Base-by-base conservation (phyloP, 495 filamentous ascomycete genomes). In the Penicillium diatomitis region DNA sequence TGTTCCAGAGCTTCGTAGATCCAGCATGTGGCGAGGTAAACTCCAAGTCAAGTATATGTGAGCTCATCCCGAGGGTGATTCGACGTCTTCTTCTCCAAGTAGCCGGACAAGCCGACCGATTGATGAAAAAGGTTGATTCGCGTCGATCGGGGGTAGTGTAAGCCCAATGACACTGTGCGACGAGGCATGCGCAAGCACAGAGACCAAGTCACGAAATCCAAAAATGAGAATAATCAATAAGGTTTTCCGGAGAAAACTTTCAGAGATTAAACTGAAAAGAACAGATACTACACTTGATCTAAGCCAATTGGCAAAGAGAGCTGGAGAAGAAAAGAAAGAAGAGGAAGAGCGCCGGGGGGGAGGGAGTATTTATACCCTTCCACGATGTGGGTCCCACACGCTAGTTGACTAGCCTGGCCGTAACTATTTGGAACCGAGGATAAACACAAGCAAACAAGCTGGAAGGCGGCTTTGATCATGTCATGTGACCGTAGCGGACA, bases 281-380 rank as follows among this genome's bases (percentile, higher is more conserved):
- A 94, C 88, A 94, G 88, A 92, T 95, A 92, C 87, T 91, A 92
- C 87, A 92, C 88, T 90, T 91, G 88, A 92, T 91, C 87, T 92
- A 70, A 74, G 75, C 74, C 69, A 74, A 72, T 68, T 67, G 73
- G 68, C 70, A 77, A 77, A 73, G 75, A 78, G 72, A 78, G 71
- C 71, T 77, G 64, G 65, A 72, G 55, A 72, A 74, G 63, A 69
- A 69, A 74, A 68, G 20, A 65, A 71, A 67, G 63, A 68, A 68
- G 65, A 55, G 50, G 61, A 67, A 66, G 51, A n/a, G 35, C 4
- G 49, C 47, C 32, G 47, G 54, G 56, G 9, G 53, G 44, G 32
- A 31, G 20, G 34, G 28, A 32, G 38, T 53, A 52, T 70, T 59
- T 76, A 75, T 70, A 65, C 29, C 0, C 4, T 3, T 0, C 2